Evolutionary conservation across 805 yeast genomes (phyloP), one percentile per base, ranked within the genome.

Genomic region (Starmerella bombicola): DNA sequence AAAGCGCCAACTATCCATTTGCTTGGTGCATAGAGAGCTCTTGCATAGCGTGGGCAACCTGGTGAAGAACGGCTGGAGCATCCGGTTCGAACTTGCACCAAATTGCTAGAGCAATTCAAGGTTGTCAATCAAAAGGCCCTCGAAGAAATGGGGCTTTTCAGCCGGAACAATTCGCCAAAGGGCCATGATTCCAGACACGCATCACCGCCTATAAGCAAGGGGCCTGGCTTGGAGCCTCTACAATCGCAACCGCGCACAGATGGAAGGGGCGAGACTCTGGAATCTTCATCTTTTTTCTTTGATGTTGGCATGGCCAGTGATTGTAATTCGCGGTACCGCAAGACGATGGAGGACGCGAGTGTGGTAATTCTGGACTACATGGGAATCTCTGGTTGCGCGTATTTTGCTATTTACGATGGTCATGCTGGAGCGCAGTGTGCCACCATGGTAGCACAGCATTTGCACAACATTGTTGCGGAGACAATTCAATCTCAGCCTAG

Each of bases 271-370:
- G 42, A 42, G 16, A 10, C 23, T 5, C 12, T 33, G 21, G 21
- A 35, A 19, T 40, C 42, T 10, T 18, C 41, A 24, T 39, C 32
- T 17, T 24, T 38, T 25, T 38, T 85, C 2, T 88, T 83, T 59
- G 65, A 67, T 34, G 95, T 85, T 13, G 96, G 96, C 3, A 93
- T 88, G 7, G 74, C 93, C n/a, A 95, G 85, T 52, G 86, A 84
- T 59, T 76, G 78, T 48, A 91, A 91, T 60, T 61, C 74, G 12
- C 73, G 79, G 48, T 86, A 76, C 57, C 69, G 98, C 42, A 74
- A 80, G 38, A 74, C 85, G 22, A 88, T 88, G 98, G 98, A 88
- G 58, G 98, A 88, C 59, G 91, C 88, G 6, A 97, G 88, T 59
- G 81, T 93, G 0, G 83, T 80, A 53, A 84, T 85, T 30, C 85